Percentiles rank a stretch among this genome's conserved stretches.
These are phyloP conservation scores for Aschersonia sp. DNA, from an alignment of 2,329 filamentous ascomycete species.

Conservation along the genomic window DNA sequence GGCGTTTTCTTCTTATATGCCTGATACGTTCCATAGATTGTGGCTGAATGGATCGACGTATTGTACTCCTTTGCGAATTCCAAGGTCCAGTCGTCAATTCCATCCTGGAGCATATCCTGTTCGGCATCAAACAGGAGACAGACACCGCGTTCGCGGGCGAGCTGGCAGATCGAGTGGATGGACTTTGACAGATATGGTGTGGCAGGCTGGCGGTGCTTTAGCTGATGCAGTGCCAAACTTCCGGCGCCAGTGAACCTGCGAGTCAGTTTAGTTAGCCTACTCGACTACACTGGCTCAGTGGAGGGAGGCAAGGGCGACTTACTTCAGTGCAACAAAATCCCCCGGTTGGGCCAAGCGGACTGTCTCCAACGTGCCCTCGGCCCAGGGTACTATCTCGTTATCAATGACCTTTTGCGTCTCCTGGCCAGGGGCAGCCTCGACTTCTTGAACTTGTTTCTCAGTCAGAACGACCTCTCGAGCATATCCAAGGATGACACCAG, in stretches of 20 bases:
- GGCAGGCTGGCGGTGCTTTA: slow-evolving; percentile 49
- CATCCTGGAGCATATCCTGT: slow-evolving; percentile 62
- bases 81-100: slow-evolving; percentile 70
- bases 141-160: slow-evolving; percentile 54
- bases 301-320: slow-evolving; percentile 8
- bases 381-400: slow-evolving; percentile 57
- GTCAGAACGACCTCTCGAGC: slow-evolving; percentile 66
- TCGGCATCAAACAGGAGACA: slow-evolving; percentile 76
- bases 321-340: slow-evolving; percentile 54
- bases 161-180: slow-evolving; percentile 60
- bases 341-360: slow-evolving; percentile 48
- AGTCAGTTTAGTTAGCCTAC: not conserved
- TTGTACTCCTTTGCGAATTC: slow-evolving; percentile 69
- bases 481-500: slow-evolving; percentile 73
- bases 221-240: slow-evolving; percentile 50
- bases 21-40: slow-evolving; percentile 72
- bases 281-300: not conserved
- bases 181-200: slow-evolving; percentile 50
- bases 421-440: slow-evolving; percentile 28
- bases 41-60: slow-evolving; percentile 42
- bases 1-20: slow-evolving; percentile 57
- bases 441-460: slow-evolving; percentile 31
- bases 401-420: slow-evolving; percentile 32
- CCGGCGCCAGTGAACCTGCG: slow-evolving; percentile 68
- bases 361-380: slow-evolving; percentile 58